These are phyloP conservation scores for Fusarium sp. DNA, from an alignment of 2,329 filamentous ascomycete species.

Conservation along the genomic window DNA sequence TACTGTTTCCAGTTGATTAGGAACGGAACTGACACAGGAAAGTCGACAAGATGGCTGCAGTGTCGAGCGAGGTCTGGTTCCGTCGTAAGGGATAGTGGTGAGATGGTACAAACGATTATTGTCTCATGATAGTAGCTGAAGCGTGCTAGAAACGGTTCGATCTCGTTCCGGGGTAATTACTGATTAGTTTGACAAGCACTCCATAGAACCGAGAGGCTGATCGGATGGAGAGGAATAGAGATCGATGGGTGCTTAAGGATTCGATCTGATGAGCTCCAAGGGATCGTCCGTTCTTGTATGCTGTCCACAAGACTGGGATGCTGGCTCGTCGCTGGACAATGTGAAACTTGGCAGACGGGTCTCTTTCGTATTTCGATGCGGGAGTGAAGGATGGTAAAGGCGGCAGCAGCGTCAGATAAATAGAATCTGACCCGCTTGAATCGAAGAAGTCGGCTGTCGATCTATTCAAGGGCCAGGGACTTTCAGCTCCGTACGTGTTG, in stretches of 20 bases:
- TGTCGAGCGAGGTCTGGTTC: conserved; percentile 17
- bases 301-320: conserved; percentile 27
- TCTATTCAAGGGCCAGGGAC: conserved; percentile 32
- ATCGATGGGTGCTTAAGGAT: conserved; percentile 28
- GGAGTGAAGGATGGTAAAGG: conserved; percentile 24
- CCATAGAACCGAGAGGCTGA: conserved; percentile 14
- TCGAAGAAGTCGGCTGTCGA: conserved; percentile 39
- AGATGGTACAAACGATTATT: conserved; percentile 29
- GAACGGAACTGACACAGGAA: conserved; percentile 10
- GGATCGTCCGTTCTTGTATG: conserved; percentile 37
- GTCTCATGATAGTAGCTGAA: conserved; percentile 27
- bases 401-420: conserved; percentile 33
- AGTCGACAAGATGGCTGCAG: conserved; percentile 25
- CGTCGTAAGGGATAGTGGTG: conserved; percentile 20
- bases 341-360: conserved; percentile 29
- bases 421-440: conserved; percentile 35
- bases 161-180: conserved; percentile 39
- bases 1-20: not conserved
- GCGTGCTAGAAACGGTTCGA: conserved; percentile 20
- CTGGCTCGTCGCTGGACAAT: conserved; percentile 23
- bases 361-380: conserved; percentile 31
- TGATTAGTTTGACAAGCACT: conserved; percentile 34
- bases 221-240: conserved; percentile 12
- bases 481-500: conserved; percentile 15
- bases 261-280: conserved; percentile 21